A percentile compares a stretch with the other conserved stretches of the same genome.
These are phyloP conservation scores for Apiotrichum brassicae DNA, from an alignment of 1,284 basidiomycete species.

Conservation along the genomic window DNA sequence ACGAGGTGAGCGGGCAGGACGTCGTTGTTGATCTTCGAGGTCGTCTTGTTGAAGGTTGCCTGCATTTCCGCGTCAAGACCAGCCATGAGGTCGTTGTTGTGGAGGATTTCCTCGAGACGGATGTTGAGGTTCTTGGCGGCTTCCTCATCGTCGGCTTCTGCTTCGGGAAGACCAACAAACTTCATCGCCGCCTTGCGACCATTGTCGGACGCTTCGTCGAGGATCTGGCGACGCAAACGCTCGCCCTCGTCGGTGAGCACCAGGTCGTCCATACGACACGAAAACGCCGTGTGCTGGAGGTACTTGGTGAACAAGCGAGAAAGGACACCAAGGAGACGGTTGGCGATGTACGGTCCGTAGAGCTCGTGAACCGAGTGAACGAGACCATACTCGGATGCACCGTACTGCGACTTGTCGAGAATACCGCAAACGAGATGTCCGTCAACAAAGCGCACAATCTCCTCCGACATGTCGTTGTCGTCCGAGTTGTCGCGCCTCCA, in stretches of 20 bases:
- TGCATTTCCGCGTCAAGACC: constrained; percentile 90
- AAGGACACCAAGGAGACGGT: constrained; percentile 84
- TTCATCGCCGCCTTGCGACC: constrained; percentile 79
- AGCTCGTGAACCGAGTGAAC: constrained; percentile 98
- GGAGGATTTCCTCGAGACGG: constrained; percentile 82
- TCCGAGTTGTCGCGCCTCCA: constrained; percentile 56
- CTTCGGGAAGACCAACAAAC: constrained; percentile 54
- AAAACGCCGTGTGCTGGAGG: constrained; percentile 93
- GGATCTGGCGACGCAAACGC: constrained; percentile 59
- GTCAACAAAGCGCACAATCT: constrained; percentile 82
- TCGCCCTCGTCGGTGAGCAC: constrained; percentile 81
- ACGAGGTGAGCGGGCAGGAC: constrained; percentile 83
- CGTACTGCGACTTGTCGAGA: constrained; percentile 96
- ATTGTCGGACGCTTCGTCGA: constrained; percentile 63
- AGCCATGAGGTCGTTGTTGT: constrained; percentile 96
- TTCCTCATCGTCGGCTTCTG: constrained; percentile 62
- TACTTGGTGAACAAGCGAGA: constrained; percentile 95
- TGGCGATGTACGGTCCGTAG: constrained; percentile 87
- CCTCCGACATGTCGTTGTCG: constrained; percentile 57
- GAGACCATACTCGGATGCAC: constrained; percentile 90
- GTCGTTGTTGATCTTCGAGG: constrained; percentile 79
- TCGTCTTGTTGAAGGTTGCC: constrained; percentile 78
- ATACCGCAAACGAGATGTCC: constrained; percentile 89
- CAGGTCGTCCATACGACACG: constrained; percentile 98
- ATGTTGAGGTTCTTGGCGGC: constrained; percentile 51